phyloP scores from a whole-genome alignment of 768 basidiomycete species.

The Amanita pseudoporphyria region DNA sequence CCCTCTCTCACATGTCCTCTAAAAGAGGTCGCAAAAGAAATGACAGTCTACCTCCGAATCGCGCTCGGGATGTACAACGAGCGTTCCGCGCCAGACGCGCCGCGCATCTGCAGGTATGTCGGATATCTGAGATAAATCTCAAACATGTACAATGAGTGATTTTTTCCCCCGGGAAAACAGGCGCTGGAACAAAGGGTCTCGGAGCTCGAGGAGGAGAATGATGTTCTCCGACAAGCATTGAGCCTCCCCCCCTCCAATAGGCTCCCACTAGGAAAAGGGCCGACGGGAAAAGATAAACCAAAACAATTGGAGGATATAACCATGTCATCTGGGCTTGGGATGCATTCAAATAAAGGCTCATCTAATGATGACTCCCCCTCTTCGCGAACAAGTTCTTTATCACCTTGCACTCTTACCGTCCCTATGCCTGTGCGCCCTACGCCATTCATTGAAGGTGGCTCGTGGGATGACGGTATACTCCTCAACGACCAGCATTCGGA shows the following conservation, averaged over 20 bases:
- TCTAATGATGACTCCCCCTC: slow-evolving; percentile 35
- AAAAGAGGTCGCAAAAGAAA: slow-evolving; percentile 83
- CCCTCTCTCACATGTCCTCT: slow-evolving; percentile 49
- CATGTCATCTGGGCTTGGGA: slow-evolving; percentile 17
- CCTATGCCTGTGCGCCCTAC: slow-evolving; percentile 37
- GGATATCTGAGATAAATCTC: slow-evolving; percentile 31
- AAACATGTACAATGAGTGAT: slow-evolving; percentile 12
- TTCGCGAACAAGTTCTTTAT: slow-evolving; percentile 52
- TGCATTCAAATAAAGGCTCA: slow-evolving; percentile 32
- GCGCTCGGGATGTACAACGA: slow-evolving; percentile 82
- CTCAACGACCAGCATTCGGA: slow-evolving; percentile 36
- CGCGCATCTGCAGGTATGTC: slow-evolving; percentile 67
- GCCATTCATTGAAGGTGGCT: slow-evolving; percentile 36
- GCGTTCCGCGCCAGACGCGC: slow-evolving; percentile 86
- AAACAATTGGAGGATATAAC: slow-evolving; percentile 31
- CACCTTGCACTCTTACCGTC: slow-evolving; percentile 47
- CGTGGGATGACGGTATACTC: slow-evolving; percentile 51
- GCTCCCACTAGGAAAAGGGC: slow-evolving; percentile 69
- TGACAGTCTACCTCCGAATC: slow-evolving; percentile 69
- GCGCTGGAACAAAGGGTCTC: slow-evolving; percentile 73
- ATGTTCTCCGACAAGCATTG: slow-evolving; percentile 58
- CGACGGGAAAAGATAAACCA: slow-evolving; percentile 81
- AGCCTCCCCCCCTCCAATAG: slow-evolving; percentile 68
- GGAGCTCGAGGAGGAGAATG: slow-evolving; percentile 81
- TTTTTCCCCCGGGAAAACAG: slow-evolving; percentile 27